Evolutionary conservation across 495 filamentous ascomycete species (phyloP).

Genomic region (Penicillium taxi): DNA sequence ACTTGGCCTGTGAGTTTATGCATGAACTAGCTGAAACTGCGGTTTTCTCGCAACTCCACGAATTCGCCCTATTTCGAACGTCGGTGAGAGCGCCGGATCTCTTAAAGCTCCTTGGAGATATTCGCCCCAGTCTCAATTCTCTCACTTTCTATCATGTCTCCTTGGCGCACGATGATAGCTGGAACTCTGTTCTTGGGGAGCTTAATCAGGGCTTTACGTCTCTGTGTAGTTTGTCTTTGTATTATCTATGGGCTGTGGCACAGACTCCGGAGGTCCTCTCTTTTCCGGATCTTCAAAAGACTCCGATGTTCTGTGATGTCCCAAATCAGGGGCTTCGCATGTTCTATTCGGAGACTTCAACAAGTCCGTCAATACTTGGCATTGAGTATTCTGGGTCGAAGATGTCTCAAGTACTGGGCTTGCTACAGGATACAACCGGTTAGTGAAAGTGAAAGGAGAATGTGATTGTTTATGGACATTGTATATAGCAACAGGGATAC

Average conservation of each 20-base stretch:
- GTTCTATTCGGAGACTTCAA: constrained; percentile 16
- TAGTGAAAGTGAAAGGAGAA: too few species aligned
- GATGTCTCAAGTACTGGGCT: constrained; percentile 13
- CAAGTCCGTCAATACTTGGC: constrained; percentile 14
- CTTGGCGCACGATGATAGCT: constrained; percentile 10
- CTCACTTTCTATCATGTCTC: constrained; percentile 20
- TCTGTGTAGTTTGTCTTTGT: constrained; percentile 15
- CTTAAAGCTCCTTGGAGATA: constrained; percentile 7
- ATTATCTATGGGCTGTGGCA: constrained; percentile 18
- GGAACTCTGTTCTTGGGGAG: constrained; percentile 11
- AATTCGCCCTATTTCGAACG: constrained; percentile 20
- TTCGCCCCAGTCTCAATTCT: constrained; percentile 8
- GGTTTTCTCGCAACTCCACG: constrained; percentile 12
- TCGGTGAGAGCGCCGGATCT: constrained; percentile 12
- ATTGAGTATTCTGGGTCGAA: constrained; percentile 20
- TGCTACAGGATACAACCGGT: constrained; percentile 11
- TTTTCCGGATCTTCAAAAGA: constrained; percentile 17
- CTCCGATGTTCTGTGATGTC: constrained; percentile 2
- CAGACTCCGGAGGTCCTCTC: constrained; percentile 12
- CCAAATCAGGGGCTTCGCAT: constrained; percentile 10
- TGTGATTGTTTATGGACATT: too few species aligned
- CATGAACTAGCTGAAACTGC: constrained; percentile 20
- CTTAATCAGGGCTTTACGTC: constrained; percentile 8
- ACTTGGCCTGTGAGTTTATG: constrained; percentile 21
- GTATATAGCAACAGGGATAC: too few species aligned